phyloP scores from a whole-genome alignment of 140 eudicot genomes.

The Stevia rebaudiana region DNA sequence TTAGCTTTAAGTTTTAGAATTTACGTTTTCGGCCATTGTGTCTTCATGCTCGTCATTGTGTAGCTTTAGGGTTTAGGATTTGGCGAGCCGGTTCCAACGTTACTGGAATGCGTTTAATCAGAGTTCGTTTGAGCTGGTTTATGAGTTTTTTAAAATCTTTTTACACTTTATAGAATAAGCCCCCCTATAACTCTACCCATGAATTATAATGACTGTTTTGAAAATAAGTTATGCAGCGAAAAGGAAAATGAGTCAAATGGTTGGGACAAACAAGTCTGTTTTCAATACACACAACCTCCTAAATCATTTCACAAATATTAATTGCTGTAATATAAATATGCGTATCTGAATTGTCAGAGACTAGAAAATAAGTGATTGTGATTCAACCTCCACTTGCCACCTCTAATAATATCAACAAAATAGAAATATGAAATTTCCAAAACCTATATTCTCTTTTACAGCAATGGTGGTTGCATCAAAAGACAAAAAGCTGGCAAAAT shows the following conservation, averaged over 20 bases:
- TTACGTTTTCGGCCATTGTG: too few relatives aligned
- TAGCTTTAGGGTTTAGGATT: too few relatives aligned
- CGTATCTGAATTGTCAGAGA: neutral
- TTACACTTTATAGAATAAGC: too few relatives aligned
- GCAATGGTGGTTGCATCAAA: conserved; percentile 99
- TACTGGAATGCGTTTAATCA: too few relatives aligned
- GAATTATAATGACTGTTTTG: neutral
- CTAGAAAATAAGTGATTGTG: neutral
- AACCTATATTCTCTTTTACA: conserved; percentile 23
- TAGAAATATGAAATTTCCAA: neutral
- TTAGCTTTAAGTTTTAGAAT: too few relatives aligned
- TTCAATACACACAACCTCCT: neutral
- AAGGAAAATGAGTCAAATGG: neutral
- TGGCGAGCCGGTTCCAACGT: too few relatives aligned
- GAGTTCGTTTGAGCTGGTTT: too few relatives aligned
- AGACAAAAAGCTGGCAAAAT: conserved; percentile 76
- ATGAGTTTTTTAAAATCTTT: too few relatives aligned
- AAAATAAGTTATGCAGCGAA: neutral
- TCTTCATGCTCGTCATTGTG: too few relatives aligned
- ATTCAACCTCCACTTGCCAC: neutral
- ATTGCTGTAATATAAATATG: neutral
- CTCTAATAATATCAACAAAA: neutral
- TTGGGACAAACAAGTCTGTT: neutral
- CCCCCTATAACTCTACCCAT: too few relatives aligned
- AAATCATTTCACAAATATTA: neutral